phyloP scores from a whole-genome alignment of 768 basidiomycete species.

The Chalciporus piperatus region DNA sequence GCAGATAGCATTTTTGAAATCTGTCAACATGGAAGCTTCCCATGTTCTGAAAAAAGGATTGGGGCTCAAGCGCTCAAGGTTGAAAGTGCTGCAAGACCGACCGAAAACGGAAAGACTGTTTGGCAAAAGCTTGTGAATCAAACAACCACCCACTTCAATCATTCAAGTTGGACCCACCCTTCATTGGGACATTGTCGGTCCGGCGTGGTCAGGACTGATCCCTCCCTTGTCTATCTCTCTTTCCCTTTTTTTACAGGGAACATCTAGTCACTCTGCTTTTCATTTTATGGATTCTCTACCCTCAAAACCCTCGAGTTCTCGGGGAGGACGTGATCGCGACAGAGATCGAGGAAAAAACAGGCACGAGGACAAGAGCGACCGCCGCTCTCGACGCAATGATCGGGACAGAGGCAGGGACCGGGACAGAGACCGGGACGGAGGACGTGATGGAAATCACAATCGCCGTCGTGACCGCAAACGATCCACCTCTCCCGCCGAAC shows the following conservation, averaged over 20 bases:
- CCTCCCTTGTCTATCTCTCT: background rate
- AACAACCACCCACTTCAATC: conserved; percentile 19
- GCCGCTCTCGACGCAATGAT: conserved; percentile 8
- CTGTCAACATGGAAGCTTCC: no score
- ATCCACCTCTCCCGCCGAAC: conserved; percentile 13
- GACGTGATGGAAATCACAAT: conserved; percentile 1
- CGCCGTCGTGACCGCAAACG: conserved; percentile 8
- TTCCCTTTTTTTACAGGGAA: background rate
- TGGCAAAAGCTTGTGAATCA: conserved; percentile 27
- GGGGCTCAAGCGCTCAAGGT: no score
- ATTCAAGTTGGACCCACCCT: background rate
- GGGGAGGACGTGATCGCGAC: conserved; percentile 15
- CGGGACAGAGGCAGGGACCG: conserved; percentile 5
- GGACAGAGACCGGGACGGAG: conserved; percentile 1
- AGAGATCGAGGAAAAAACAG: conserved; percentile 7
- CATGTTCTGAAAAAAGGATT: no score
- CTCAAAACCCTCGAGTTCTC: conserved; percentile 17
- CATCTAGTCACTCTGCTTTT: background rate
- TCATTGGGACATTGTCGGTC: background rate
- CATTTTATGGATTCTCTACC: conserved; percentile 20
- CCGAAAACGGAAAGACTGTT: conserved; percentile 11
- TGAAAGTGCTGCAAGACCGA: no score
- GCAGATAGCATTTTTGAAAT: no score
- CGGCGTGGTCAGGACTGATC: background rate
- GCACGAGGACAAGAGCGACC: conserved; percentile 6